Evolutionary conservation across 2,329 filamentous ascomycete species (phyloP).

Genomic region (Ascochyta lentis): DNA sequence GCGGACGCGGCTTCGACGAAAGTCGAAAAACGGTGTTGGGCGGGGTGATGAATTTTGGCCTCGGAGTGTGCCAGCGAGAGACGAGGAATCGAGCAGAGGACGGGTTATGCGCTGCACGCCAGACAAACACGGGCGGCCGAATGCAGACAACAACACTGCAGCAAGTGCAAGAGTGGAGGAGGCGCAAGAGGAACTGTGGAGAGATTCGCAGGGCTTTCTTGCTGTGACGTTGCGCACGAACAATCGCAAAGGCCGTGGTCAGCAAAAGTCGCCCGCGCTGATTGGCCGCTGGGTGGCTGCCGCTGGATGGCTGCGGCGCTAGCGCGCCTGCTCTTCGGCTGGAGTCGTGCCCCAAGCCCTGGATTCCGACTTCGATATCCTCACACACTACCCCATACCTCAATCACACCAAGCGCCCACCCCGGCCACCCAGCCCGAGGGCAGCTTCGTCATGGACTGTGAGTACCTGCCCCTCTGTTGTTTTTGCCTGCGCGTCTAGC

Average conservation of each 20-base stretch:
- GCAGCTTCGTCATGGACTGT: constrained; percentile 66
- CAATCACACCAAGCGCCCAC: constrained; percentile 34
- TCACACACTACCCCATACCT: constrained; percentile 41
- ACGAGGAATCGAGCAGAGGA: constrained; percentile 2
- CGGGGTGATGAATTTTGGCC: constrained; percentile 28
- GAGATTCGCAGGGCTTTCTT: constrained; percentile 14
- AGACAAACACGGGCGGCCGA: constrained; percentile 8
- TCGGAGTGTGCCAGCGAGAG: constrained; percentile 22
- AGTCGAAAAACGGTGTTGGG: constrained; percentile 21
- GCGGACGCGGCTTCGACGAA: constrained; percentile 14
- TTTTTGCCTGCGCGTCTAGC: constrained; percentile 25
- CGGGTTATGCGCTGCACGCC: constrained; percentile 3
- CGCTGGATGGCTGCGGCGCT: neutral
- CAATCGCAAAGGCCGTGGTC: constrained; percentile 22
- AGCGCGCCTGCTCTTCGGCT: constrained; percentile 6
- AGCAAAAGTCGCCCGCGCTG: constrained; percentile 23
- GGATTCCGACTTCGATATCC: constrained; percentile 25
- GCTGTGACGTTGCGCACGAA: constrained; percentile 27
- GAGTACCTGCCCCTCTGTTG: constrained; percentile 54
- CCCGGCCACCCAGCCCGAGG: constrained; percentile 46
- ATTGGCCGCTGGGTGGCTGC: constrained; percentile 20
- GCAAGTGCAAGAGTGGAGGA: constrained; percentile 14
- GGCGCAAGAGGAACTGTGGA: constrained; percentile 16
- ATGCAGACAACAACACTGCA: constrained; percentile 9
- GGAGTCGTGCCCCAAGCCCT: constrained; percentile 19